Conservation (phyloP, 1,284 basidiomycete genomes). For the Schizophyllum commune region DNA sequence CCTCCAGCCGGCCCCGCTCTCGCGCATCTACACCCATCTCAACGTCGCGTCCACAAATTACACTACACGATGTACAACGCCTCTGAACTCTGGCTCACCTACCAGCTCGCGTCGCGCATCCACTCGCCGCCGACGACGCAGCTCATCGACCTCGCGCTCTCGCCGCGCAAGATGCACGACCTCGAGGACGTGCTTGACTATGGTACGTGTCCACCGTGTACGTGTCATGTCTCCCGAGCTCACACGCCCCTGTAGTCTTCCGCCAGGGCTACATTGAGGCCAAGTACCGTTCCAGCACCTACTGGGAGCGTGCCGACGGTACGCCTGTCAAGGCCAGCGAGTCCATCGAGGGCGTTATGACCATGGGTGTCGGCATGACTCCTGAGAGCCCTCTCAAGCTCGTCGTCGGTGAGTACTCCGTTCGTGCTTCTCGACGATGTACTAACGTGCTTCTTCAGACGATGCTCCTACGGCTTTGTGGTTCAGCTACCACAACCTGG, state of each 20-base stretch:
- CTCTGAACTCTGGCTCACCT: conserved; percentile 39
- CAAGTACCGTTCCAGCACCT: conserved; percentile 30
- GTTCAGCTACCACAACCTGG: conserved; percentile 34
- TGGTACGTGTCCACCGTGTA: conserved; percentile 14
- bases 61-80: not conserved
- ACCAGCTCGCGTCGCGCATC: conserved; percentile 35
- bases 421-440: not conserved
- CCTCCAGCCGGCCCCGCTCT: not conserved
- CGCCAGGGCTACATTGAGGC: conserved; percentile 36
- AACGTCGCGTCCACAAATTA: not conserved
- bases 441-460: conserved; percentile 18
- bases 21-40: not conserved
- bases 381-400: conserved; percentile 34
- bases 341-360: conserved; percentile 30
- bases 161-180: conserved; percentile 29
- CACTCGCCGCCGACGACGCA: conserved; percentile 33
- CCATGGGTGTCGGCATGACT: conserved; percentile 30
- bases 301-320: conserved; percentile 35
- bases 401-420: conserved; percentile 29
- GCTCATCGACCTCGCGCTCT: conserved; percentile 36
- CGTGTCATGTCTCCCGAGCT: conserved; percentile 11
- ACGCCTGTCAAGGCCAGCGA: conserved; percentile 26
- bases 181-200: conserved; percentile 42
- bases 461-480: conserved; percentile 31
- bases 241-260: conserved; percentile 24